Base-by-base conservation (phyloP, 345 rosid genomes). In the Salix koriyanagi region DNA sequence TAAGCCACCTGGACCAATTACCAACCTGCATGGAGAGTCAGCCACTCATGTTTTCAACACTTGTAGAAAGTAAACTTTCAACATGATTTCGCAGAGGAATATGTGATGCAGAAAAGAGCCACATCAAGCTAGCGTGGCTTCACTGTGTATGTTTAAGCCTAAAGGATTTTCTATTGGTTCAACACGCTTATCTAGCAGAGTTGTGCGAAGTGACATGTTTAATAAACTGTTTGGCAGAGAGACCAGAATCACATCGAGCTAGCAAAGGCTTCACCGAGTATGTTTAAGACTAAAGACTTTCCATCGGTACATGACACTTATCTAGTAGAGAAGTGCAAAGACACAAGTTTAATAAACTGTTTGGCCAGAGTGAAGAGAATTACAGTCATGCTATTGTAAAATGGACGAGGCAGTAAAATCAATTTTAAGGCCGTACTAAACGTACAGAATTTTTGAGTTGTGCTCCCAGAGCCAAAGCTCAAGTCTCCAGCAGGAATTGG, bases 381-480 rank as follows among this genome's bases (percentile, higher is more conserved):
- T 58, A n/a, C 10, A 58, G 14, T 23, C 64, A 58, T n/a, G 67
- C 42, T 21, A 28, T 11, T n/a, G 46, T 37, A 67, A 25, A 23
- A 58, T 58, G 64, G 28, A 6, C 23, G 41, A 44, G 73, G 19
- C 75, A 36, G 37, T 23, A 9, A 78, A 15, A 68, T 21, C 42
- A 19, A 36, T n/a, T 30, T 44, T 13, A 54, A 60, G 50, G 32
- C 52, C 34, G 69, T 50, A 11, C 16, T 36, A 46, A 69, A 77
- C 82, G 54, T 88, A 96, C 99, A 60, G 94, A 87, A 79, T 92
- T 96, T 83, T 96, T 96, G 19, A 94, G 90, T 77, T 94, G 98
- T 74, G 98, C 99, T n/a, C 8, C 99, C 99, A 81, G 99, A 91
- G 72, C 99, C 95, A 77, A 96, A 96, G 89, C 99, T 96, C 75